Conservation (phyloP, 768 basidiomycete species). For the Holtermanniella nyarrowii region DNA sequence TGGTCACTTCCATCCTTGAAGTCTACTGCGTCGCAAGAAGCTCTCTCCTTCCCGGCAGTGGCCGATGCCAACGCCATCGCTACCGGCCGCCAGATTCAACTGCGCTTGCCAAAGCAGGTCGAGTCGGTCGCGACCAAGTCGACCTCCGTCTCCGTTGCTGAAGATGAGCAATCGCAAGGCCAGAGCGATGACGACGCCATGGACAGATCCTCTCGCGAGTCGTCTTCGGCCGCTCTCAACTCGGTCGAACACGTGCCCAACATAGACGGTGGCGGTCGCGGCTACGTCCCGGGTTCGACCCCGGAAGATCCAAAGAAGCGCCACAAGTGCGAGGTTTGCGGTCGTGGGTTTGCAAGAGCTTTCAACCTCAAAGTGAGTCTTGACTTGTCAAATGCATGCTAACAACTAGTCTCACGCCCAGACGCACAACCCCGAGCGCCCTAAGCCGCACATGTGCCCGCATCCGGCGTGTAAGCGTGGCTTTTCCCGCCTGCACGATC, state of each 20-base stretch:
- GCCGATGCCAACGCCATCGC: rapidly evolving
- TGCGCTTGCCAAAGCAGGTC: not conserved
- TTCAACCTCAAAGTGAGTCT: conserved; percentile 74
- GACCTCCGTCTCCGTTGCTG: too few relatives aligned
- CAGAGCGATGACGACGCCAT: not conserved
- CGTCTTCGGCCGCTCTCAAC: not conserved
- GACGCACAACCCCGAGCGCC: conserved; percentile 83
- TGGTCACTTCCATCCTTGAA: too few relatives aligned
- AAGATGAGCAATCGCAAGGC: not conserved
- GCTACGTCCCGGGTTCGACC: conserved; percentile 39
- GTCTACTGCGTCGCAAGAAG: not conserved
- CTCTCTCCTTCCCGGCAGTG: not conserved
- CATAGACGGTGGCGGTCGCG: conserved; percentile 36
- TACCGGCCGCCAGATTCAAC: not conserved
- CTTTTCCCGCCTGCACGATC: conserved; percentile 88
- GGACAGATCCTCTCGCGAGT: not conserved
- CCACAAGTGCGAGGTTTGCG: conserved; percentile 38
- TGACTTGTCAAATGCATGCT: conserved; percentile 1
- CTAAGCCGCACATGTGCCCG: conserved; percentile 80
- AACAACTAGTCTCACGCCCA: conserved; percentile 59
- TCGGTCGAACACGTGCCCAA: conserved; percentile 31
- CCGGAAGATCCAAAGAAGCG: conserved; percentile 40
- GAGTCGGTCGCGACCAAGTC: not conserved
- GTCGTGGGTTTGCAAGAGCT: conserved; percentile 75
- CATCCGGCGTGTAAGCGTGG: conserved; percentile 77